phyloP scores from a whole-genome alignment of 371 early-diverging fungal species.

The Rhizomucor miehei region DNA sequence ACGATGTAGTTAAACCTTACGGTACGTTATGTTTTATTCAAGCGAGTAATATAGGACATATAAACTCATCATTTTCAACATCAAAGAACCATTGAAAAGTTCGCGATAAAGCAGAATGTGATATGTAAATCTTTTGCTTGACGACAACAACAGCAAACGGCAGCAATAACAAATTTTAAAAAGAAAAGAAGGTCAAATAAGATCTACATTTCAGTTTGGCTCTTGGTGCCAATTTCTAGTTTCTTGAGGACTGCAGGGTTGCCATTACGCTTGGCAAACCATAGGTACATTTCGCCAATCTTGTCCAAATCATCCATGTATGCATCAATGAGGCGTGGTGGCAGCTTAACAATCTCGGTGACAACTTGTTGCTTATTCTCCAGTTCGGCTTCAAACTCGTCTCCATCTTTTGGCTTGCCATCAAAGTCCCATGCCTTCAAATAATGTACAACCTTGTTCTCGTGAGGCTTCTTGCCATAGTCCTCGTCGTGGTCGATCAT shows the following conservation, averaged over 20 bases:
- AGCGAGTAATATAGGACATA: no score
- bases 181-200: neutral
- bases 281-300: constrained; percentile 50
- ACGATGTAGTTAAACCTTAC: constrained; percentile 20
- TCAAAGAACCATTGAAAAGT: no score
- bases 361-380: constrained; percentile 27
- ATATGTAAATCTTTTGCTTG: no score
- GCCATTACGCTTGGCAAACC: constrained; percentile 37
- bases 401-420: constrained; percentile 27
- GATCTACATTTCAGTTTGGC: no score
- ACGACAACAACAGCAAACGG: no score
- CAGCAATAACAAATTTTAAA: no score
- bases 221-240: constrained; percentile 8
- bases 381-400: constrained; percentile 44
- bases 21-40: constrained; percentile 18
- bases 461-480: constrained; percentile 15
- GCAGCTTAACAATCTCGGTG: constrained; percentile 38
- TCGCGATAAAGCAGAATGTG: no score
- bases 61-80: no score
- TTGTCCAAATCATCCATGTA: constrained; percentile 29
- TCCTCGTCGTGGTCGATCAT: constrained; percentile 29
- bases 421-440: constrained; percentile 47
- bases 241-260: constrained; percentile 15
- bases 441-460: constrained; percentile 30
- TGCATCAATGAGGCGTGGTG: constrained; percentile 23